Evolutionary conservation across 2,329 filamentous ascomycete genomes (phyloP).

Genomic region (Spiromastix sp.): DNA sequence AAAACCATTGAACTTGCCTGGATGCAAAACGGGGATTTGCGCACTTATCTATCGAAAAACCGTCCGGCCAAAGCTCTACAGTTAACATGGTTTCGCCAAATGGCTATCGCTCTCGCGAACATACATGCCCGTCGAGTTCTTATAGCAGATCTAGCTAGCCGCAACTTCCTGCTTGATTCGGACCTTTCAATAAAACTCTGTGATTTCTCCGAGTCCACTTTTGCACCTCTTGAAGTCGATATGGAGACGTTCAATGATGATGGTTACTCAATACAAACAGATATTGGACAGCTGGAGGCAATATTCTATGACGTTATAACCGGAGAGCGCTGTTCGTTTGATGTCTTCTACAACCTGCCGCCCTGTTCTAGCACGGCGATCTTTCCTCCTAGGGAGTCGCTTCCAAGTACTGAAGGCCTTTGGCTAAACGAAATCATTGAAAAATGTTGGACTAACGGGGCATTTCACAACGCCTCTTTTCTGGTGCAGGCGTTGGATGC

Average conservation of each 20-base stretch:
- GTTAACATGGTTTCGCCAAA: constrained; percentile 16
- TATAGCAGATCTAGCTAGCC: constrained; percentile 18
- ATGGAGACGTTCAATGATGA: constrained; percentile 6
- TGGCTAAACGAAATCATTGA: background rate
- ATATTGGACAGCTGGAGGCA: constrained; percentile 4
- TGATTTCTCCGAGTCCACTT: constrained; percentile 12
- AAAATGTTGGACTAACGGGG: constrained; percentile 3
- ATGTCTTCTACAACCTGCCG: constrained; percentile 1
- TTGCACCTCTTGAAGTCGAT: constrained; percentile 6
- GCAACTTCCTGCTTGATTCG: constrained; percentile 20
- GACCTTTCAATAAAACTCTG: constrained; percentile 13
- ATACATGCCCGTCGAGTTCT: constrained; percentile 18
- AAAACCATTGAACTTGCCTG: constrained; percentile 9
- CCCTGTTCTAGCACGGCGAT: background rate
- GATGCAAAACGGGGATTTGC: constrained; percentile 20
- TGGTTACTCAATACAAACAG: constrained; percentile 5
- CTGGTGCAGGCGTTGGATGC: too few species aligned
- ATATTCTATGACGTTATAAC: constrained; percentile 5
- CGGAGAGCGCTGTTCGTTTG: background rate
- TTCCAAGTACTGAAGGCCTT: constrained; percentile 1
- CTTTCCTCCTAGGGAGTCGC: background rate
- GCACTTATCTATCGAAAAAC: constrained; percentile 12
- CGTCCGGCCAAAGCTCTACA: constrained; percentile 13
- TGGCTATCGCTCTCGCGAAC: constrained; percentile 14
- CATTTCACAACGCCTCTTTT: constrained; percentile 1